Evolutionary conservation across 2,329 filamentous ascomycete species (phyloP).

Genomic region (Botrytis aclada): DNA sequence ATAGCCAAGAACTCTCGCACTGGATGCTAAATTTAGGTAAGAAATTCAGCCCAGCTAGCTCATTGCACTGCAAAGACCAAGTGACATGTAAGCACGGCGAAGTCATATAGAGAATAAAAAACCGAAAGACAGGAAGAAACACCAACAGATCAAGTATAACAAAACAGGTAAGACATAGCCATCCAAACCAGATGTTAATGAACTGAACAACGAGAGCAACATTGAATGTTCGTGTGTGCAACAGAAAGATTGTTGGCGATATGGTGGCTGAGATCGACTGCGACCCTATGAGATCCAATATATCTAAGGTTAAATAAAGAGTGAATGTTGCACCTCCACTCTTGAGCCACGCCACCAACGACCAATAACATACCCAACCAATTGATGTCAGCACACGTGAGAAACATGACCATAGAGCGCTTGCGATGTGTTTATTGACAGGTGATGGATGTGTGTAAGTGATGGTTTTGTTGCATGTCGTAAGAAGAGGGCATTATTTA

Average conservation of each 20-base stretch:
- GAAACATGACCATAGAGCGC: not conserved
- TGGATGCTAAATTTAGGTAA: constrained; percentile 2
- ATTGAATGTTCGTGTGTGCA: not conserved
- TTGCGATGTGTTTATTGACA: not conserved
- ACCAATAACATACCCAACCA: not conserved
- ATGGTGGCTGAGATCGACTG: constrained; percentile 11
- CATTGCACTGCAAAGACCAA: not conserved
- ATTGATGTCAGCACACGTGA: not conserved
- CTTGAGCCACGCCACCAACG: not conserved
- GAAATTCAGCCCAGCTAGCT: not conserved
- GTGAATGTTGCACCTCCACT: not conserved
- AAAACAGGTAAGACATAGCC: not conserved
- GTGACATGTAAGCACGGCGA: not conserved
- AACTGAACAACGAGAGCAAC: not conserved
- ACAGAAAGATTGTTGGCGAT: not conserved
- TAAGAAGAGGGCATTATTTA: not conserved
- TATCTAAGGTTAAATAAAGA: not conserved
- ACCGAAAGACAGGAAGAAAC: not conserved
- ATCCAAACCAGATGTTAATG: not conserved
- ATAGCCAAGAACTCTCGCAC: not conserved
- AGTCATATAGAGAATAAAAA: not conserved
- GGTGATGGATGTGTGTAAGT: not conserved
- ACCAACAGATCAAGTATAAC: constrained; percentile 1
- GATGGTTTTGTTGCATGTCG: not conserved
- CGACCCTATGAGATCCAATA: not conserved